Conservation (phyloP, 805 yeast genomes). For the Metschnikowia matae region DNA sequence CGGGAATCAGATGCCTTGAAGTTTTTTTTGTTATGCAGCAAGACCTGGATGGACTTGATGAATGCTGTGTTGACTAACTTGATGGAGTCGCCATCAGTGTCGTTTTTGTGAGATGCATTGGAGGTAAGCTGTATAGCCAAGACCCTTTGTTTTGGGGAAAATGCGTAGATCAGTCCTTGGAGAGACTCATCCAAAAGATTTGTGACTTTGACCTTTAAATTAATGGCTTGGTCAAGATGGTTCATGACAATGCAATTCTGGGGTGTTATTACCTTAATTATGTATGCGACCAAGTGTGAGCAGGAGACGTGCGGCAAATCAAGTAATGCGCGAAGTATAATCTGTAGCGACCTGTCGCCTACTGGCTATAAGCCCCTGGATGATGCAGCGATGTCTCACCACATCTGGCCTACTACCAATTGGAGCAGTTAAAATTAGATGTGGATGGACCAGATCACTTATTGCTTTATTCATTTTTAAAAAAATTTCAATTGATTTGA, state of each 20-base stretch:
- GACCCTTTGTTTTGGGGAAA: conserved; percentile 47
- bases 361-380: not conserved
- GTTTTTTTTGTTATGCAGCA: conserved; percentile 30
- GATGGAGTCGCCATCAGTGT: conserved; percentile 9
- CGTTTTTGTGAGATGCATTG: not conserved
- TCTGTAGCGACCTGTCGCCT: not conserved
- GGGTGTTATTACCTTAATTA: not conserved
- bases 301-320: conserved; percentile 1
- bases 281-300: not conserved
- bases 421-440: too few species aligned
- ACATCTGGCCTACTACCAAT: not conserved
- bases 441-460: too few species aligned
- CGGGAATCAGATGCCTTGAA: conserved; percentile 19
- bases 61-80: conserved; percentile 7
- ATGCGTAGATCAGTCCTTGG: conserved; percentile 63
- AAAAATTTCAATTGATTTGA: not conserved
- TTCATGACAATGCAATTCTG: conserved; percentile 10
- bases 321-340: not conserved
- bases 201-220: conserved; percentile 50
- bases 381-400: too few species aligned
- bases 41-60: conserved; percentile 44
- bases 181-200: conserved; percentile 55
- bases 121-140: conserved; percentile 25
- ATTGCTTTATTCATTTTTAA: too few species aligned
- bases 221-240: conserved; percentile 15